phyloP scores from a whole-genome alignment of 306 rosid species.

The Casuarina equisetifolia region DNA sequence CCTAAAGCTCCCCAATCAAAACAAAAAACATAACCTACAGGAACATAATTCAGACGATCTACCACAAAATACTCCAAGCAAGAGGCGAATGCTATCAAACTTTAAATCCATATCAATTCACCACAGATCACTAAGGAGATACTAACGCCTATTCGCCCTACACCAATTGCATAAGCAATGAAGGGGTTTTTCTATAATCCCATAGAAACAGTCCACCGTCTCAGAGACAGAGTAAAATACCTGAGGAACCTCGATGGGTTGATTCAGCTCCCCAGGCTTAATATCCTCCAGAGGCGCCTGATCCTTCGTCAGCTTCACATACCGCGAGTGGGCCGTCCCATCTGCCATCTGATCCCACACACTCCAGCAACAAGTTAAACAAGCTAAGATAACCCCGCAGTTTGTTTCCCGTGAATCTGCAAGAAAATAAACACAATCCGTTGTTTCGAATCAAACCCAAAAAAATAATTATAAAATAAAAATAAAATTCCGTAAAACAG shows the following conservation, averaged over 20 bases:
- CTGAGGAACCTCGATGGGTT: slow-evolving; percentile 95
- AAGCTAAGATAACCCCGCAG: slow-evolving; percentile 15
- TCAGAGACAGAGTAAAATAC: slow-evolving; percentile 28
- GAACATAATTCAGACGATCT: background rate
- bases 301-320: slow-evolving; percentile 84
- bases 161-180: background rate
- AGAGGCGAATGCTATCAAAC: background rate
- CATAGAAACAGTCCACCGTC: background rate
- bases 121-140: background rate
- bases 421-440: background rate
- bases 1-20: background rate
- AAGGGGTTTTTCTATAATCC: background rate
- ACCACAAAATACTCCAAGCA: background rate
- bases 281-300: slow-evolving; percentile 75
- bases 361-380: background rate
- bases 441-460: background rate
- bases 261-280: slow-evolving; percentile 94
- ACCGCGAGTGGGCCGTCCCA: slow-evolving; percentile 60
- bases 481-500: background rate
- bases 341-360: slow-evolving; percentile 66
- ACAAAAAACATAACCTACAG: background rate
- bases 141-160: background rate
- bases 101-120: slow-evolving; percentile 8
- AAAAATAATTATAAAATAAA: background rate
- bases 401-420: slow-evolving; percentile 20